phyloP scores from a whole-genome alignment of 352 stramenopile genomes.

The Globisporangium sylvaticum region DNA sequence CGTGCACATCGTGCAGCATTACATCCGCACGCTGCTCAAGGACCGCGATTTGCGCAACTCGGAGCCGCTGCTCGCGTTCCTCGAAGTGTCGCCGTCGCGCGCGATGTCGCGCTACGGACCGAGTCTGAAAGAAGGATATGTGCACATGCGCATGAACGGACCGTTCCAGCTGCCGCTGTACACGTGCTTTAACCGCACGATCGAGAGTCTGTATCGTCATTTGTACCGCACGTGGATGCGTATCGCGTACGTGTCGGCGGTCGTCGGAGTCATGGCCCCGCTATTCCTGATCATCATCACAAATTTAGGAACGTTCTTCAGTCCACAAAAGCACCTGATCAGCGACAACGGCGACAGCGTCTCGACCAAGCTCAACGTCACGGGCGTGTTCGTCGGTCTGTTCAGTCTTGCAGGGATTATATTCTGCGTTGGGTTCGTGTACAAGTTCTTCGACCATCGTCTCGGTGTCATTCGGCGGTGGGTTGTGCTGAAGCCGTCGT shows the following conservation, averaged over 20 bases:
- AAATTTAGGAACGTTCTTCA: conserved; percentile 65
- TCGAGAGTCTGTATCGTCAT: conserved; percentile 80
- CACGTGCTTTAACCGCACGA: conserved; percentile 79
- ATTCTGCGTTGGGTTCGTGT: conserved; percentile 75
- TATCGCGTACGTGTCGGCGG: conserved; percentile 74
- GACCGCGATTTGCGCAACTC: conserved; percentile 70
- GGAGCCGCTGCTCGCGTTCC: conserved; percentile 70
- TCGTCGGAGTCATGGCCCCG: conserved; percentile 82
- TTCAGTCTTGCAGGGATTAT: conserved; percentile 46
- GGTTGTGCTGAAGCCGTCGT: conserved; percentile 85
- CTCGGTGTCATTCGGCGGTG: conserved; percentile 82
- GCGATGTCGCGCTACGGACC: conserved; percentile 70
- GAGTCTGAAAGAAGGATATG: conserved; percentile 84
- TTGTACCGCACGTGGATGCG: conserved; percentile 86
- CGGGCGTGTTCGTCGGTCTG: conserved; percentile 54
- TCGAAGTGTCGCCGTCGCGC: conserved; percentile 76
- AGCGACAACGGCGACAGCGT: conserved; percentile 36
- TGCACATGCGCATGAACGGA: conserved; percentile 88
- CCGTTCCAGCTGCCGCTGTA: conserved; percentile 83
- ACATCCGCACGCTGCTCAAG: conserved; percentile 60
- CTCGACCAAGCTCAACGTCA: conserved; percentile 42
- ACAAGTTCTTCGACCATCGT: conserved; percentile 87
- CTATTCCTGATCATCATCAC: conserved; percentile 70
- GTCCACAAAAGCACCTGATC: conserved; percentile 54
- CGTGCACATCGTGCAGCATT: conserved; percentile 69